Evolutionary conservation across 225 moss, liverwort and hornwort species (phyloP), one percentile per base, ranked within the genome.

Genomic region (Thuidium tamariscinum): DNA sequence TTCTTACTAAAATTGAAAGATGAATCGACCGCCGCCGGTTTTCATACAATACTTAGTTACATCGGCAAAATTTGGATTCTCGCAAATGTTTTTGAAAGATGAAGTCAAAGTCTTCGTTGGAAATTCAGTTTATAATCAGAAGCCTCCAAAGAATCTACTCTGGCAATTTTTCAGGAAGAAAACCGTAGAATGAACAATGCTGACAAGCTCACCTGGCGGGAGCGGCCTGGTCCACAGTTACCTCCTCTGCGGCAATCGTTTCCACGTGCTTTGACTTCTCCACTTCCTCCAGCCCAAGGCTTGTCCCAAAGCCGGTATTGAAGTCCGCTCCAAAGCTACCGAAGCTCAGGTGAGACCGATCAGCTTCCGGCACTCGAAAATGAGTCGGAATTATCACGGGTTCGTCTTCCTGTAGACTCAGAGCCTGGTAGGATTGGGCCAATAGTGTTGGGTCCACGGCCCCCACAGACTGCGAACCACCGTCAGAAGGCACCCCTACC

Each of bases 241-340:
- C 72, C 72, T 91, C 89, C 60, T 89, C 91, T 82, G 17, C 83
- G 8, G 26, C 70, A 30, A 71, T 44, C 13, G 56, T 72, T 44
- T 93, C 90, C 62, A 83, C 88, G 15, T 96, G 94, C 84, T 93
- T 77, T 32, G 83, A 55, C 63, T 95, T 92, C 79, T 92, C 90
- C 63, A 88, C 84, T 44, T 97, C 97, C 84, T 97, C 96, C 27
- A 91, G 82, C 19, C 85, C 94, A 86, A 94, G 94, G 83, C 88
- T 92, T 16, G 95, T 76, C 17, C 96, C 81, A 39, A 95, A 95
- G 55, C 91, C 92, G 10, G 93, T 89, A 41, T 94, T 93, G 88
- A 97, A 98, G 61, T 94, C 98, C 54, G 97, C 91, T 56, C 87
- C 95, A 80, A 99, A 97, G 91, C 97, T 99, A 22, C 98, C 98